These are phyloP conservation scores for Talaromyces liani DNA, from an alignment of 495 filamentous ascomycete genomes.

Conservation along the genomic window DNA sequence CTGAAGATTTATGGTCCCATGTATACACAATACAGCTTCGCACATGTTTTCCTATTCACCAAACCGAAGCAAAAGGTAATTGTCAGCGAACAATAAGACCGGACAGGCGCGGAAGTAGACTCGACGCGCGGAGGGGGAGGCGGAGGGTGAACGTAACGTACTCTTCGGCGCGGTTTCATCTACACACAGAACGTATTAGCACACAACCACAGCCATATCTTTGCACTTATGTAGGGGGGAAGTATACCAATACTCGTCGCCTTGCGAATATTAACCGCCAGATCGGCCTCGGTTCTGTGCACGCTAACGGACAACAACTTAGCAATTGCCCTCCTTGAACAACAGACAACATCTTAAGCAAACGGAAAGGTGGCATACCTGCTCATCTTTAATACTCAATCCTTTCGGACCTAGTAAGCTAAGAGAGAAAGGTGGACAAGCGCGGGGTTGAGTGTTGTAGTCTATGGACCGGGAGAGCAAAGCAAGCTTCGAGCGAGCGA, in stretches of 20 bases:
- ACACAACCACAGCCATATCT: constrained; percentile 4
- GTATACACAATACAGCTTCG: constrained; percentile 97
- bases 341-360: neutral
- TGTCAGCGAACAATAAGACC: constrained; percentile 4
- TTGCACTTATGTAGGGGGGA: constrained; percentile 9
- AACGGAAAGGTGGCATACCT: constrained; percentile 20
- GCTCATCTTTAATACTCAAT: constrained; percentile 29
- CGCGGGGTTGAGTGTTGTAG: neutral
- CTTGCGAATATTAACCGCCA: constrained; percentile 93
- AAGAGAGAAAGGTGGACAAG: neutral
- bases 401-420: neutral
- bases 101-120: neutral
- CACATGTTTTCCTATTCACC: constrained; percentile 76
- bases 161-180: constrained; percentile 96
- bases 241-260: constrained; percentile 75
- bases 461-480: neutral
- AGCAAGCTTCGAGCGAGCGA: neutral
- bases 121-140: neutral
- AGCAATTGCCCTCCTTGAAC: neutral
- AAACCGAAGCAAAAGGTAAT: too few relatives aligned
- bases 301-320: constrained; percentile 14
- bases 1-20: constrained; percentile 97
- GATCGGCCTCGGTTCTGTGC: constrained; percentile 78
- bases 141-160: constrained; percentile 29
- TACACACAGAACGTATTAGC: constrained; percentile 14